phyloP scores from a whole-genome alignment of 495 filamentous ascomycete species.

The Penicillium tannophilum region DNA sequence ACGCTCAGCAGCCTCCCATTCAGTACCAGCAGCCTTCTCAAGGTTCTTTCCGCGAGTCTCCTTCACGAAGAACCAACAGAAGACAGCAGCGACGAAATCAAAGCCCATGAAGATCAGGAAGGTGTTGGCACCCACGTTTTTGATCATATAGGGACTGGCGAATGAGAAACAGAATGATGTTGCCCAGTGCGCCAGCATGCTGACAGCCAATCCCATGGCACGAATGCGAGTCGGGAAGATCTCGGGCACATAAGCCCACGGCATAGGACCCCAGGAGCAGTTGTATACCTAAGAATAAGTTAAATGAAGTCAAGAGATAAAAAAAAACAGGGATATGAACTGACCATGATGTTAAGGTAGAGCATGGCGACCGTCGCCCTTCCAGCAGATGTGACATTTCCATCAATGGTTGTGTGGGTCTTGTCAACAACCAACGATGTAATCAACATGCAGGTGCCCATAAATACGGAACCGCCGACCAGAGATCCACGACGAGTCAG shows the following conservation, averaged over 20 bases:
- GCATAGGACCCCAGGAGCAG: slow-evolving; percentile 29
- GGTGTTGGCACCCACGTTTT: slow-evolving; percentile 28
- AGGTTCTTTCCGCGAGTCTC: slow-evolving; percentile 32
- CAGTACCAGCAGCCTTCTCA: slow-evolving; percentile 28
- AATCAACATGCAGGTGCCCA: slow-evolving; percentile 30
- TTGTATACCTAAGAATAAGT: slow-evolving; percentile 23
- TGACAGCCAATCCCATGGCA: slow-evolving; percentile 29
- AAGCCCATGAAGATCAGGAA: slow-evolving; percentile 35
- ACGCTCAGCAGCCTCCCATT: slow-evolving; percentile 29
- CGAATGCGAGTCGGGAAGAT: slow-evolving; percentile 34
- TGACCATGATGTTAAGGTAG: slow-evolving; percentile 28
- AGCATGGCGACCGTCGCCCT: slow-evolving; percentile 29
- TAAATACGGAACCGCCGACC: slow-evolving; percentile 31
- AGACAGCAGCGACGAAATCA: slow-evolving; percentile 22
- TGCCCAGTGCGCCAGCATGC: slow-evolving; percentile 33
- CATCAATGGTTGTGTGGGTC: slow-evolving; percentile 19
- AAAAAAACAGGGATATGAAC: background rate
- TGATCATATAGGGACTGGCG: slow-evolving; percentile 32
- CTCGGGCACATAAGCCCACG: slow-evolving; percentile 31
- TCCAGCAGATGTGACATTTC: slow-evolving; percentile 23
- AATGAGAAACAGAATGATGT: slow-evolving; percentile 35
- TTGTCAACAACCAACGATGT: slow-evolving; percentile 28
- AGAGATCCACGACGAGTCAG: slow-evolving; percentile 40
- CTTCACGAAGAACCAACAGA: slow-evolving; percentile 32
- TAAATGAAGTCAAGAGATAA: background rate